phyloP scores from a whole-genome alignment of 192 early-diverging fungal species.

The Spizellomyces sp. region DNA sequence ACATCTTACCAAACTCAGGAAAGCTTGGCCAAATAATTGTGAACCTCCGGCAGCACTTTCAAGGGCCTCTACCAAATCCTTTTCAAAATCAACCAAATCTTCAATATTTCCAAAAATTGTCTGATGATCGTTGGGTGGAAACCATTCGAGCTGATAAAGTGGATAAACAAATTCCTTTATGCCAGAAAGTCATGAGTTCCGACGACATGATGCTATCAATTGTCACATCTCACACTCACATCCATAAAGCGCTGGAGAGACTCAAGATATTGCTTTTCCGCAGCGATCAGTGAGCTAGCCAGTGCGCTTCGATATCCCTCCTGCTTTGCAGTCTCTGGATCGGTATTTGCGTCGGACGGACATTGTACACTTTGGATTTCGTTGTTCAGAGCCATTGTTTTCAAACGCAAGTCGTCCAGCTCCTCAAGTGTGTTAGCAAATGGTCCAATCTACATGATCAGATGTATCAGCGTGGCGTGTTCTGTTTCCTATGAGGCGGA shows the following conservation, averaged over 20 bases:
- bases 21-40: not conserved
- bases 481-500: no score
- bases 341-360: not conserved
- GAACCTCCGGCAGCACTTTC: not conserved
- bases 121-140: constrained; percentile 30
- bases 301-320: not conserved
- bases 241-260: constrained; percentile 17
- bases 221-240: constrained; percentile 6
- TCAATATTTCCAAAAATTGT: constrained; percentile 34
- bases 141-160: constrained; percentile 25
- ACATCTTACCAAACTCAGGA: not conserved
- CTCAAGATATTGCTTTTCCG: constrained; percentile 19
- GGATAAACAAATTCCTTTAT: constrained; percentile 37
- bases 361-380: constrained; percentile 7
- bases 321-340: not conserved
- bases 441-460: constrained; percentile 9
- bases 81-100: constrained; percentile 30
- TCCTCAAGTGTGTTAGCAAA: constrained; percentile 35
- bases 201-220: not conserved
- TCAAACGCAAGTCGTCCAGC: constrained; percentile 28
- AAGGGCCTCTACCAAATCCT: not conserved
- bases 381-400: constrained; percentile 31
- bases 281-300: not conserved
- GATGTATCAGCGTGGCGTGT: not conserved
- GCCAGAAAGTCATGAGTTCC: not conserved